These are phyloP conservation scores for Zoysia japonica DNA, from an alignment of 176 grass and related monocot species.

Conservation along the genomic window DNA sequence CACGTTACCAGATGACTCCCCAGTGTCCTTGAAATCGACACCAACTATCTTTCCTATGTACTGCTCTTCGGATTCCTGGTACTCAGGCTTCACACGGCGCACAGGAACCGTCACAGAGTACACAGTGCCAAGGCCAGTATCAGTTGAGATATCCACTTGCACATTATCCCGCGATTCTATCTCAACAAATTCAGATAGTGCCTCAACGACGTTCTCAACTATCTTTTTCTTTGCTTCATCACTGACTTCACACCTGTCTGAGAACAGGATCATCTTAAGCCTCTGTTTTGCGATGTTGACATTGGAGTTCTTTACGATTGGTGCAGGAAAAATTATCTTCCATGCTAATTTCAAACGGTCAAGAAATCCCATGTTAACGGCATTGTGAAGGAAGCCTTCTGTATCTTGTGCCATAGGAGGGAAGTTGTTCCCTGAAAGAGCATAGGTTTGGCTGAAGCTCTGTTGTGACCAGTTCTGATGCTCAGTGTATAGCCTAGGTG, in stretches of 20 bases:
- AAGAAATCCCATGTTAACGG: slow-evolving; percentile 73
- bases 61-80: slow-evolving; percentile 92
- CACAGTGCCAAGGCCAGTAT: slow-evolving; percentile 75
- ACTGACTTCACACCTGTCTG: slow-evolving; percentile 85
- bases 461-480: slow-evolving; percentile 2
- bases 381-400: slow-evolving; percentile 68
- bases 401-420: slow-evolving; percentile 61
- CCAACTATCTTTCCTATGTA: slow-evolving; percentile 80
- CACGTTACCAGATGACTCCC: slow-evolving; percentile 66
- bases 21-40: slow-evolving; percentile 85
- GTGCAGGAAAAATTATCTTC: slow-evolving; percentile 77
- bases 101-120: slow-evolving; percentile 88
- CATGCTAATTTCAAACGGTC: slow-evolving; percentile 79
- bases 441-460: slow-evolving; percentile 20
- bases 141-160: slow-evolving; percentile 81
- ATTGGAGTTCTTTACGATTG: slow-evolving; percentile 63
- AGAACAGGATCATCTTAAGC: slow-evolving; percentile 96
- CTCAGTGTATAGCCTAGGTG: slow-evolving; percentile 28
- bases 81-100: slow-evolving; percentile 77
- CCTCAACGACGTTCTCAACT: slow-evolving; percentile 62
- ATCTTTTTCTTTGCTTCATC: slow-evolving; percentile 99
- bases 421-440: slow-evolving; percentile 47
- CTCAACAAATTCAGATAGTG: slow-evolving; percentile 85
- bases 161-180: slow-evolving; percentile 94
- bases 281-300: slow-evolving; percentile 89